Conservation (phyloP, 495 filamentous ascomycete genomes). For the Lepraria neglecta region DNA sequence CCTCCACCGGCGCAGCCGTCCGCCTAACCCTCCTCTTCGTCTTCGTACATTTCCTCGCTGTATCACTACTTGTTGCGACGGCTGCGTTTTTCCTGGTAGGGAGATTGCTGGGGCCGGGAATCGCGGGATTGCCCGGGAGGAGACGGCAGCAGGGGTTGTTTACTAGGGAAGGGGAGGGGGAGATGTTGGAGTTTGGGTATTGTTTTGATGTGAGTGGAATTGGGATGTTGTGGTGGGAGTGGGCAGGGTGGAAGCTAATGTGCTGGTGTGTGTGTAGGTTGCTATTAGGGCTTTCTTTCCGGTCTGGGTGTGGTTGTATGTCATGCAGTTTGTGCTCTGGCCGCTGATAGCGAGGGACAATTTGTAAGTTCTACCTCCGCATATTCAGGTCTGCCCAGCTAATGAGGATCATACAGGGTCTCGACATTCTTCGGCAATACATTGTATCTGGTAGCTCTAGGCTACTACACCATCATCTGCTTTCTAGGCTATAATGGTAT, state of each 20-base stretch:
- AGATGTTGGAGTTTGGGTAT: constrained; percentile 68
- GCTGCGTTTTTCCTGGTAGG: constrained; percentile 60
- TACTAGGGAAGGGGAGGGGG: constrained; percentile 46
- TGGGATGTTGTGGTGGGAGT: neutral
- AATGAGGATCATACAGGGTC: constrained; percentile 39
- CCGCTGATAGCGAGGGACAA: constrained; percentile 50
- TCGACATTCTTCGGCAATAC: constrained; percentile 65
- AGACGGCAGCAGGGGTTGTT: constrained; percentile 52
- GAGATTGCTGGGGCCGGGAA: constrained; percentile 53
- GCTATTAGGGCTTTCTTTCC: constrained; percentile 70
- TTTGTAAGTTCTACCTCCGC: too few species aligned
- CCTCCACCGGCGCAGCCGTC: constrained; percentile 49
- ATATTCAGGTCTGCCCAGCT: too few species aligned
- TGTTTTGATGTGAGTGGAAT: constrained; percentile 60
- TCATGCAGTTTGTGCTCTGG: constrained; percentile 65
- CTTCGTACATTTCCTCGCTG: constrained; percentile 60
- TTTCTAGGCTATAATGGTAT: constrained; percentile 68
- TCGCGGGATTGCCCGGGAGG: constrained; percentile 43
- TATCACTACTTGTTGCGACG: constrained; percentile 55
- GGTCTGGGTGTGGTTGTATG: constrained; percentile 65
- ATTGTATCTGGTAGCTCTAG: constrained; percentile 61
- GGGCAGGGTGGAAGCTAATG: constrained; percentile 6
- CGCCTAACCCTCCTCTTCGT: constrained; percentile 58
- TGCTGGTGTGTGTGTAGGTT: constrained; percentile 41
- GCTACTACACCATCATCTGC: constrained; percentile 65